These are phyloP conservation scores for Hypoxylon cercidicola DNA, from an alignment of 495 filamentous ascomycete species.

Conservation along the genomic window DNA sequence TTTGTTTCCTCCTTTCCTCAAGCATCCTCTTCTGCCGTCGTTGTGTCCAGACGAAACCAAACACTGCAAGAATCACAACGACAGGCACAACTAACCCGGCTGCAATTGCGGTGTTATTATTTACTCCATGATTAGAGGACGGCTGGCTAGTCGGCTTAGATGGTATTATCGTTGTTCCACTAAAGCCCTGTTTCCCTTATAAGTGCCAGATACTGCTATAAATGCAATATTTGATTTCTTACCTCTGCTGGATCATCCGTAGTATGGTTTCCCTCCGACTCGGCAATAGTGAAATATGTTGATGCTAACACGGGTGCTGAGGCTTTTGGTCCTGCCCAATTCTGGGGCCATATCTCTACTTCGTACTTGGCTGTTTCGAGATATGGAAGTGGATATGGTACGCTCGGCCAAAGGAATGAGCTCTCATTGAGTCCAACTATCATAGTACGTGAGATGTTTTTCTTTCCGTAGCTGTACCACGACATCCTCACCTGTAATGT, in stretches of 20 bases:
- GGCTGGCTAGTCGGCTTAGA: constrained; percentile 33
- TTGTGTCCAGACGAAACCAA: constrained; percentile 39
- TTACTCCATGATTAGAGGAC: constrained; percentile 18
- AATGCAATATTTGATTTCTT: background rate
- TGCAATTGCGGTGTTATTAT: constrained; percentile 42
- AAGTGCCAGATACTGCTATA: background rate
- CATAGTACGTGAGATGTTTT: constrained; percentile 21
- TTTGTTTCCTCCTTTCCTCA: constrained; percentile 38
- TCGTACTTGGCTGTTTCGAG: constrained; percentile 50
- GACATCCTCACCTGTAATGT: constrained; percentile 46
- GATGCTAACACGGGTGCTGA: constrained; percentile 25
- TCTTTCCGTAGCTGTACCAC: background rate
- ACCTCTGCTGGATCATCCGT: constrained; percentile 7
- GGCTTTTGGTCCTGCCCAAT: constrained; percentile 9
- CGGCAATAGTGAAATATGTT: constrained; percentile 34
- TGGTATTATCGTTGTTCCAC: constrained; percentile 24
- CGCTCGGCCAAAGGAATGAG: constrained; percentile 48
- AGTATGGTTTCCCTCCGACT: constrained; percentile 1
- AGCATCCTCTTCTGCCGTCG: constrained; percentile 36
- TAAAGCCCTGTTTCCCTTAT: constrained; percentile 23
- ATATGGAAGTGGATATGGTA: constrained; percentile 53
- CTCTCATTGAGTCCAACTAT: constrained; percentile 44
- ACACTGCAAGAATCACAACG: constrained; percentile 36
- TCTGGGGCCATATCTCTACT: constrained; percentile 47
- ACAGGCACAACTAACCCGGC: constrained; percentile 42